Base-by-base conservation (phyloP, 441 rosid genomes). In the Hypseocharis bilobata region DNA sequence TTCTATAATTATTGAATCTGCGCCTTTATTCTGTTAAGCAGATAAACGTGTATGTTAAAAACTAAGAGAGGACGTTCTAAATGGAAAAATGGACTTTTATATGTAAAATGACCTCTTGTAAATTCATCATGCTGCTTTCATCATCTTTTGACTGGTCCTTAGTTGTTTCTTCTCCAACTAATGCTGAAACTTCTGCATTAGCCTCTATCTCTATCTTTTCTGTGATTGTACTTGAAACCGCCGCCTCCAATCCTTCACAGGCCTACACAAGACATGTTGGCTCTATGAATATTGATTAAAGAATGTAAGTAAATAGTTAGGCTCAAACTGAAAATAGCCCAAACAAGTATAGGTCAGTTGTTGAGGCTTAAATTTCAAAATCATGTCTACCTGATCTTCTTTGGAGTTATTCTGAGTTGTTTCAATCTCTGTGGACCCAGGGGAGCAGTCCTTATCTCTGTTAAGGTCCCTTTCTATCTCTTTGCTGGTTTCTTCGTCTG, bases 21-120 rank as follows among this genome's bases (percentile, higher is more conserved):
- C 29, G 60, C 70, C 61, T 14, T 67, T 51, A 42, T 54, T 73
- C 86, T 83, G 80, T 62, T 54, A 58, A 47, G 65, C 36, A 34
- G 8, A 45, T 36, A 27, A 27, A 49, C 25, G 13, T 51, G 14
- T 25, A 7, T 20, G 13, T 38, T 25, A 61, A 29, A 22, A 61
- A 8, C 4, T 34, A 36, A 22, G n/a, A 34, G 26, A 26, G 62
- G 7, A 56, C 1, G n/a, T 11, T 63, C 44, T 32, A 32, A 28
- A 25, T 16, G 20, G 27, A 51, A 19, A 5, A 16, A 19, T 20
- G 27, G 38, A 20, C 40, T 36, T 57, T 66, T 27, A 16, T 16
- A 20, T 60, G 38, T 19, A 26, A 51, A 34, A 60, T 70, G 34
- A 73, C 87, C 76, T 72, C 69, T 64, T 69, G 32, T 32, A 45